phyloP scores from a whole-genome alignment of 495 filamentous ascomycete species.

The Lophiotrema nucula region DNA sequence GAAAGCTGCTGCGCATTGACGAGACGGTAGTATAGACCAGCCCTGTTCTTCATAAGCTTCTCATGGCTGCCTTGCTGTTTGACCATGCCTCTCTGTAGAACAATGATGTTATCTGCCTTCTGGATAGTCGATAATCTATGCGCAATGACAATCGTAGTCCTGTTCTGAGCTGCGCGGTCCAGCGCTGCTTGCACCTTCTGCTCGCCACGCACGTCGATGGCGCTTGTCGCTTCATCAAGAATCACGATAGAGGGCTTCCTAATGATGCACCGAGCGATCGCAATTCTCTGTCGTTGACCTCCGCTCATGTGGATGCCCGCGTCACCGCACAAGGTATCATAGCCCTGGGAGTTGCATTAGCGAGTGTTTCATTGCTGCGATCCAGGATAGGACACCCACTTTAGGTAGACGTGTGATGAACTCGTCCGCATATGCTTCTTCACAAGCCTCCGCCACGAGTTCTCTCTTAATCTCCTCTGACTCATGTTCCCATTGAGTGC shows the following conservation, averaged over 20 bases:
- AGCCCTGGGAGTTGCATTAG: constrained; percentile 60
- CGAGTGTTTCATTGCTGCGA: background rate
- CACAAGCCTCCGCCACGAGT: constrained; percentile 75
- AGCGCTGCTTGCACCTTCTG: constrained; percentile 93
- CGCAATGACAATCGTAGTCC: constrained; percentile 94
- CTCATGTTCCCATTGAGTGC: constrained; percentile 52
- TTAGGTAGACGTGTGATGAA: constrained; percentile 72
- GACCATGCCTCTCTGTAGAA: constrained; percentile 77
- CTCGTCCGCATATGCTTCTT: constrained; percentile 88
- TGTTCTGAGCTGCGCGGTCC: constrained; percentile 78
- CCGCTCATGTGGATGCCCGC: constrained; percentile 88
- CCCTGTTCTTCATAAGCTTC: constrained; percentile 50
- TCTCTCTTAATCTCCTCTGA: constrained; percentile 9
- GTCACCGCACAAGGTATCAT: constrained; percentile 92
- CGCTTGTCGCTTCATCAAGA: constrained; percentile 89
- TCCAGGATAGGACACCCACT: background rate
- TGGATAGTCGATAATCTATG: constrained; percentile 93
- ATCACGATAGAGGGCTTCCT: constrained; percentile 89
- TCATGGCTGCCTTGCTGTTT: constrained; percentile 84
- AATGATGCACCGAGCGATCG: constrained; percentile 82
- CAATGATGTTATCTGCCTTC: constrained; percentile 90
- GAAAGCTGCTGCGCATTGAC: background rate
- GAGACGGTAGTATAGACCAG: background rate
- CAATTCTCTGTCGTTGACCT: constrained; percentile 94
- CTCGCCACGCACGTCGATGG: constrained; percentile 91